Base-by-base conservation (phyloP, 768 basidiomycete genomes). In the Gymnopilus junonius region DNA sequence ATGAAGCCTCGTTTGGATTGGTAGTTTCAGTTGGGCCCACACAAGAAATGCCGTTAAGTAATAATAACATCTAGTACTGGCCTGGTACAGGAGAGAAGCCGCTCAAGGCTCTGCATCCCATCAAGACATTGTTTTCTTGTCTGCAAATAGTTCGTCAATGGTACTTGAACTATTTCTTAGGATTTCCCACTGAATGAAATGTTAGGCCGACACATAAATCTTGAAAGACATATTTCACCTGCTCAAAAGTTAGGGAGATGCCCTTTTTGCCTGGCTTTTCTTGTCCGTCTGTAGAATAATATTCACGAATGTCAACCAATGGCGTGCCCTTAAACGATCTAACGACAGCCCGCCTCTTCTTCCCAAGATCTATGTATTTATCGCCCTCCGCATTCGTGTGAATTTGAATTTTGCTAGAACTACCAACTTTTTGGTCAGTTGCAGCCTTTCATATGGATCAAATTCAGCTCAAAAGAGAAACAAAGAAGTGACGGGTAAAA, bases 251-350 rank as follows among this genome's bases (percentile, higher is more conserved):
- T 27, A 94, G 78, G 0, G 89, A 83, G 55, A 94, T 90, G 8
- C 92, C 93, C 68, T 93, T 94, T 74, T 92, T 94, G 0, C 91
- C 91, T 0, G 93, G 92, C 64, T 89, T 92, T 65, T 85, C 81
- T 5, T 87, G 86, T 1, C 83, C 75, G 7, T 76, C 79, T 42
- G 69, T 77, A 21, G 75, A 71, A 56, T 90, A 94, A 67, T 83
- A 94, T 71, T 94, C 91, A 40, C 92, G 85, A 57, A 94, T 91
- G 69, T 93, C 90, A 25, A 93, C 72, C 43, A 86, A 76, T 3
- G 82, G 70, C 1, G 74, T 79, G 8, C 88, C 89, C 81, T 83
- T 80, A 74, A 79, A 81, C 39, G 64, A 65, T 35, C 76, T 67
- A 48, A 91, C 86, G 2, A 87, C 83, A 2, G 80, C 89, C 5